Conservation (phyloP, 176 grass and related monocot species). For the Lolium perenne region DNA sequence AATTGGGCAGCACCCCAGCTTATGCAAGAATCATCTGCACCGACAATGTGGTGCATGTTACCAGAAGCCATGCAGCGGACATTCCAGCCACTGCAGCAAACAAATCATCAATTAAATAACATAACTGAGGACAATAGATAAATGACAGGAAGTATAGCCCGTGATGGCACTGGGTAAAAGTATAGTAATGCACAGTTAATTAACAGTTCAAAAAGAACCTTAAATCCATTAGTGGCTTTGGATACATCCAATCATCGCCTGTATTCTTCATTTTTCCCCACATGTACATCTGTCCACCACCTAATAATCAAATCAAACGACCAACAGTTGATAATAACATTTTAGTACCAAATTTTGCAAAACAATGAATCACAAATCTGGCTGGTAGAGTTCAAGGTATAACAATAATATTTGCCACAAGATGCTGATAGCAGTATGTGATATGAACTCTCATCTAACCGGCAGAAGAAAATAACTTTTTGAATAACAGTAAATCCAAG, state of each 20-base stretch:
- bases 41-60: constrained; percentile 95
- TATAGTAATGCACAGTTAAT: constrained; percentile 26
- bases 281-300: constrained; percentile 96
- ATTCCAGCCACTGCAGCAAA: constrained; percentile 90
- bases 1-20: constrained; percentile 79
- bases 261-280: constrained; percentile 97
- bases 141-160: constrained; percentile 20
- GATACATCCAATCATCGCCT: constrained; percentile 99
- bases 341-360: background rate
- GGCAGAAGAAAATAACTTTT: background rate
- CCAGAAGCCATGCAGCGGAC: constrained; percentile 98
- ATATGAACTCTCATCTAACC: constrained; percentile 3
- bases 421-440: background rate
- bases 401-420: constrained; percentile 19
- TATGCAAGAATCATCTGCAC: constrained; percentile 97
- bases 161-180: background rate
- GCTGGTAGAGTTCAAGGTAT: constrained; percentile 25
- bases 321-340: constrained; percentile 11
- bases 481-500: background rate
- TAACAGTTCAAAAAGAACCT: constrained; percentile 57
- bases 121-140: constrained; percentile 11
- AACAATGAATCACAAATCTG: background rate
- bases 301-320: constrained; percentile 46
- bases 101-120: constrained; percentile 42
- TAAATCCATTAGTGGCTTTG: constrained; percentile 94